Conservation (phyloP, 2,329 filamentous ascomycete species). For the Mycogone perniciosa region DNA sequence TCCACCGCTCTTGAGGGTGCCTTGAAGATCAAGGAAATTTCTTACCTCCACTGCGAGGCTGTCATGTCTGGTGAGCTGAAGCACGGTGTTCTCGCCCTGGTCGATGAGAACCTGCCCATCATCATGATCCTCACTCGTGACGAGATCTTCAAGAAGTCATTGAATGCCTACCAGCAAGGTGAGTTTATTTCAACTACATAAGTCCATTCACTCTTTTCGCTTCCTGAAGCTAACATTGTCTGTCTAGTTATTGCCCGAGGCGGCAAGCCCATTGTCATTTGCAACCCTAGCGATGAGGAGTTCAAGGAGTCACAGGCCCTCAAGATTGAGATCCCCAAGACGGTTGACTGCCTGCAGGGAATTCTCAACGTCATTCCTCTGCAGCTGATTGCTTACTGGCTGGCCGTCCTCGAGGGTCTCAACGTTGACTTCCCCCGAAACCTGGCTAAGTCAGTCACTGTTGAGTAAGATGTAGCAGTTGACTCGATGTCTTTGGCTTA, state of each 20-base stretch:
- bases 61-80: constrained; percentile 99
- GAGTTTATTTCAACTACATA: constrained; percentile 26
- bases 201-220: neutral
- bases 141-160: constrained; percentile 94
- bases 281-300: constrained; percentile 83
- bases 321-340: constrained; percentile 96
- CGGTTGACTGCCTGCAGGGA: constrained; percentile 91
- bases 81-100: constrained; percentile 93
- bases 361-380: constrained; percentile 96
- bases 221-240: constrained; percentile 15
- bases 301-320: constrained; percentile 84
- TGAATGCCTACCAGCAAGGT: constrained; percentile 98
- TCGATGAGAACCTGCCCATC: constrained; percentile 97
- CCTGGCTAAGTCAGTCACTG: constrained; percentile 96
- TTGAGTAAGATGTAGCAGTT: constrained; percentile 62
- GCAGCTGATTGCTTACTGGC: constrained; percentile 98
- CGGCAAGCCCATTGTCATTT: constrained; percentile 97
- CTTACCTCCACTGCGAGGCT: constrained; percentile 97
- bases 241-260: constrained; percentile 79
- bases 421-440: constrained; percentile 99
- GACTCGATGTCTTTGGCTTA: constrained; percentile 2
- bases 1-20: constrained; percentile 95
- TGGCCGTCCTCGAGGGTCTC: constrained; percentile 88
- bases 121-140: constrained; percentile 99
- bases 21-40: constrained; percentile 99